These are phyloP conservation scores for Lipomyces mesembrius DNA, from an alignment of 805 yeast species.

Conservation along the genomic window DNA sequence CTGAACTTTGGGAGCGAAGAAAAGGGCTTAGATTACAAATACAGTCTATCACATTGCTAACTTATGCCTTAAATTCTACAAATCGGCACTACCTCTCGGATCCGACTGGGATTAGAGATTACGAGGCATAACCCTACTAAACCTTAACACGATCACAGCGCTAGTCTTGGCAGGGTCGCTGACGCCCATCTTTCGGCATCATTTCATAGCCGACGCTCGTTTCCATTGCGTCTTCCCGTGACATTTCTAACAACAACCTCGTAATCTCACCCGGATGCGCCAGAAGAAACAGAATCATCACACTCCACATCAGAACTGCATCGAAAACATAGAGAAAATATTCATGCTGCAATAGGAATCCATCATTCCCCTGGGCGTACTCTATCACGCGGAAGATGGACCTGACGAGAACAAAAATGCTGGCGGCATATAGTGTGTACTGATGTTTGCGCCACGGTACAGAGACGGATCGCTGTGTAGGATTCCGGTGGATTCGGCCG, in stretches of 20 bases:
- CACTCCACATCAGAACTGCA: conserved; percentile 12
- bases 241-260: not conserved
- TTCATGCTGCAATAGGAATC: conserved; percentile 17
- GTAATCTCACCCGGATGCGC: not conserved
- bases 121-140: too few relatives aligned
- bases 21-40: too few relatives aligned
- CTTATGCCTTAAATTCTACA: too few relatives aligned
- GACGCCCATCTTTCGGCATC: not conserved
- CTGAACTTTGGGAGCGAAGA: too few relatives aligned
- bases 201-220: not conserved
- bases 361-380: conserved; percentile 14
- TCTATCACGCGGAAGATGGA: conserved; percentile 11
- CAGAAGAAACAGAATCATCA: not conserved
- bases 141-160: too few relatives aligned
- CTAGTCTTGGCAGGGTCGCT: too few relatives aligned
- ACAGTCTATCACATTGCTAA: too few relatives aligned
- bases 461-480: not conserved
- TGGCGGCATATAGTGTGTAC: conserved; percentile 9
- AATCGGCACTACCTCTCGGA: too few relatives aligned
- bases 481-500: conserved; percentile 12
- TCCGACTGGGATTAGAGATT: too few relatives aligned
- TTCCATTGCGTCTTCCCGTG: not conserved
- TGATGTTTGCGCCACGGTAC: not conserved
- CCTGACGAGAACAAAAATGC: conserved; percentile 12
- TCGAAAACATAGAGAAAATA: conserved; percentile 15